Evolutionary conservation across 179 eudicot genomes (phyloP), one percentile per base, ranked within the genome.

Genomic region (Dionaea muscipula): DNA sequence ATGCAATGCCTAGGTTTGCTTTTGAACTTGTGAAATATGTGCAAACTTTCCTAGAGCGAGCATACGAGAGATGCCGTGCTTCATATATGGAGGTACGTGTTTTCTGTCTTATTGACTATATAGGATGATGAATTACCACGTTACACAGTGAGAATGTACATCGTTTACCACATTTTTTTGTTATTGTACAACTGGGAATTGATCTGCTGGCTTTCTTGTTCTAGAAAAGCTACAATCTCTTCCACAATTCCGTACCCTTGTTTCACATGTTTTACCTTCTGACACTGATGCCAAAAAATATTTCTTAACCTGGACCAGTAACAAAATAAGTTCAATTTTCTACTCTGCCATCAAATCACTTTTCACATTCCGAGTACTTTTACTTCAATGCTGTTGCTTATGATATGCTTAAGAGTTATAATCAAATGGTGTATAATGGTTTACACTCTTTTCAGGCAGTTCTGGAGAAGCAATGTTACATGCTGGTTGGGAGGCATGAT

Each of bases 381-480:
- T n/a, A n/a, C n/a, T n/a, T n/a, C n/a, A n/a, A n/a, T n/a, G n/a
- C n/a, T n/a, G n/a, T n/a, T n/a, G n/a, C n/a, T n/a, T n/a, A n/a
- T n/a, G n/a, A n/a, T n/a, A n/a, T n/a, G n/a, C n/a, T n/a, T n/a
- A n/a, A n/a, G n/a, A n/a, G n/a, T n/a, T n/a, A n/a, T n/a, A n/a
- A n/a, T n/a, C n/a, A n/a, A 28, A 28, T 8, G 3, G 35, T 28
- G 35, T 8, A 28, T 28, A 8, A 28, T 8, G 3, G 35, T 28
- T 28, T 28, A 8, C 8, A 8, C 35, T 28, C 35, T 61, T 75
- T 59, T 57, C 88, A 93, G 99, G 95, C 99, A 43, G 99, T 93
- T 74, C 96, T 93, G 68, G 99, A 93, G 79, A 93, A 93, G 75
- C 95, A 78, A 69, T 82, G 96, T 76, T 93, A 93, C 79, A 93